A percentile compares a stretch with the other conserved stretches of the same genome.
Conservation (phyloP, 345 rosid genomes). For the Pistacia vera region DNA sequence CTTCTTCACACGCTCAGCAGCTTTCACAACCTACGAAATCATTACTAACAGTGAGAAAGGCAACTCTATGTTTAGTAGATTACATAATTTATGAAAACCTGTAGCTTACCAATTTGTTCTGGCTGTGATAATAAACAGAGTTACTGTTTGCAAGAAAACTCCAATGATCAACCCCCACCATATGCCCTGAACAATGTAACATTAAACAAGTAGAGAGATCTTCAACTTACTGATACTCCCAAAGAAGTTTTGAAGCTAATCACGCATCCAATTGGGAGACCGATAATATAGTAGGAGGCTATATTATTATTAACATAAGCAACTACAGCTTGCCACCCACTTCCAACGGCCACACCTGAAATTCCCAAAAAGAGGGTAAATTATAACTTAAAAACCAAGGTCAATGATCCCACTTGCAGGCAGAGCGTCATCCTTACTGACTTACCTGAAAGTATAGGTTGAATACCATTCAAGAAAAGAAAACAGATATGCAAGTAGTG, state of each 20-base stretch:
- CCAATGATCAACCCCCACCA: slow-evolving; percentile 97
- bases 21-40: slow-evolving; percentile 62
- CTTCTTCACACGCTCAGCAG: slow-evolving; percentile 46
- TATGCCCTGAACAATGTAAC: slow-evolving; percentile 55
- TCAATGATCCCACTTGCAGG: neutral
- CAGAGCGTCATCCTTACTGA: neutral
- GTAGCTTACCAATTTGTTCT: slow-evolving; percentile 73
- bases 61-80: too few species aligned
- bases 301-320: too few species aligned
- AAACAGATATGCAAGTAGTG: slow-evolving; percentile 74
- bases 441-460: slow-evolving; percentile 87
- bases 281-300: slow-evolving; percentile 24
- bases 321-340: slow-evolving; percentile 82
- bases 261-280: slow-evolving; percentile 84
- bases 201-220: neutral
- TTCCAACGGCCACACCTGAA: slow-evolving; percentile 88
- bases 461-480: slow-evolving; percentile 65
- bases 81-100: neutral
- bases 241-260: slow-evolving; percentile 82
- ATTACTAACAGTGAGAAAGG: neutral
- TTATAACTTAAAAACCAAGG: neutral
- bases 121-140: slow-evolving; percentile 66
- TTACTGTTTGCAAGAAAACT: slow-evolving; percentile 63
- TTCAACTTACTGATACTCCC: slow-evolving; percentile 68
- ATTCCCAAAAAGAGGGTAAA: neutral